A percentile compares a stretch with the other conserved stretches of the same genome.
Conservation (phyloP, 2,329 filamentous ascomycete genomes). For the Trichoderma harzianum region DNA sequence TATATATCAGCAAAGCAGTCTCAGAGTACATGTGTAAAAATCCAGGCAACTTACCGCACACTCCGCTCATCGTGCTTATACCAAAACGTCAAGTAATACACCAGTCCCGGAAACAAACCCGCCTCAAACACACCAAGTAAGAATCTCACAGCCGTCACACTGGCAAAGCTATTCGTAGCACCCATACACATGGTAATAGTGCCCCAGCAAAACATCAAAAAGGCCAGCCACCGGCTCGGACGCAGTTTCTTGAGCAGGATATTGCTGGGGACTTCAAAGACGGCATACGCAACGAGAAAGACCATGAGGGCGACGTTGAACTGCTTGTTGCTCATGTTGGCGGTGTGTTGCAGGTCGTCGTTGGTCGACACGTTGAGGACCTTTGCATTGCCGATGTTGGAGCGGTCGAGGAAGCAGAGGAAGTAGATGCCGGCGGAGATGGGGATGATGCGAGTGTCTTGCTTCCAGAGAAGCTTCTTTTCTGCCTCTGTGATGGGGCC, state of each 20-base stretch:
- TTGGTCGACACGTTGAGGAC: constrained; percentile 59
- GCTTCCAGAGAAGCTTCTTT: constrained; percentile 49
- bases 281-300: constrained; percentile 57
- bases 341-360: constrained; percentile 61
- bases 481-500: constrained; percentile 30
- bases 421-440: constrained; percentile 63
- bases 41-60: constrained; percentile 39
- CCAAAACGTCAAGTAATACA: constrained; percentile 70
- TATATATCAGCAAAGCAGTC: not conserved
- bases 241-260: constrained; percentile 62
- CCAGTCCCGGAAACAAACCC: constrained; percentile 59
- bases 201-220: constrained; percentile 66
- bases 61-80: constrained; percentile 69
- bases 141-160: constrained; percentile 64
- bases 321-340: constrained; percentile 58
- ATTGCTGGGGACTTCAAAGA: constrained; percentile 65
- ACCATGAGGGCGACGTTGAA: constrained; percentile 59
- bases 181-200: constrained; percentile 65
- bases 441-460: constrained; percentile 62
- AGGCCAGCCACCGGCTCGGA: constrained; percentile 61
- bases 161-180: constrained; percentile 57
- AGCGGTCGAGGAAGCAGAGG: constrained; percentile 64
- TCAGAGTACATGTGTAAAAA: too few relatives aligned
- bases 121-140: constrained; percentile 68
- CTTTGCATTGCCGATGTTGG: constrained; percentile 68